A percentile compares a stretch with the other conserved stretches of the same genome.
phyloP scores from a whole-genome alignment of 805 yeast genomes.

The Kuraishia floccosa region DNA sequence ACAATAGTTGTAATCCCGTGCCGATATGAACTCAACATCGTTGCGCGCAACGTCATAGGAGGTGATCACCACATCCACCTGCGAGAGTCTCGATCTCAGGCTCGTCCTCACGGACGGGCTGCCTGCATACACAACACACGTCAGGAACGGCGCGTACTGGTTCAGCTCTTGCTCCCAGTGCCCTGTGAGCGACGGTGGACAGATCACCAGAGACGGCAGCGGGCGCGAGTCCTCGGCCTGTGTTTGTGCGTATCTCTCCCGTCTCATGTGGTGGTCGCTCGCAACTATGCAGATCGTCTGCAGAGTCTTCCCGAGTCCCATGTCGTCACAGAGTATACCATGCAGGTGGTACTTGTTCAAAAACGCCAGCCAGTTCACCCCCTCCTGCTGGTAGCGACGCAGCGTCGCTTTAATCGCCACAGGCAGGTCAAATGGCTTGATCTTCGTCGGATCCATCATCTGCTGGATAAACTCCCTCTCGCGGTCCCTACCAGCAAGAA shows the following conservation, averaged over 20 bases:
- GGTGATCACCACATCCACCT: conserved; percentile 81
- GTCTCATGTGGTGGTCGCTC: conserved; percentile 85
- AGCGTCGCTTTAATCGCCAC: conserved; percentile 87
- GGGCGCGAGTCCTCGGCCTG: conserved; percentile 54
- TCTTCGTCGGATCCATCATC: conserved; percentile 94
- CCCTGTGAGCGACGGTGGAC: conserved; percentile 97
- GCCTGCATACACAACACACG: conserved; percentile 85
- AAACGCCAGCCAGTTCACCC: conserved; percentile 96
- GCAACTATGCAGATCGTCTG: conserved; percentile 97
- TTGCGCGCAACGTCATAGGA: conserved; percentile 95
- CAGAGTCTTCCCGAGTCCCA: conserved; percentile 96
- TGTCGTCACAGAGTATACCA: conserved; percentile 97
- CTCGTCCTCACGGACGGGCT: conserved; percentile 62
- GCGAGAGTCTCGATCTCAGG: conserved; percentile 37
- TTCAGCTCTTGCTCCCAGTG: conserved; percentile 97
- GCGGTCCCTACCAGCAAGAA: conserved; percentile 80
- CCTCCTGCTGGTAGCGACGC: conserved; percentile 94
- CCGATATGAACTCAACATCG: conserved; percentile 56
- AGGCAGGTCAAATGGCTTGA: conserved; percentile 80
- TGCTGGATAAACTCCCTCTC: conserved; percentile 93
- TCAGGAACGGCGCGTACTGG: conserved; percentile 82
- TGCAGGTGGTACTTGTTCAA: conserved; percentile 90
- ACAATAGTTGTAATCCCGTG: conserved; percentile 78
- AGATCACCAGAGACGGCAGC: conserved; percentile 76
- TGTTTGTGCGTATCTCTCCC: conserved; percentile 53